Percentiles rank a stretch among this genome's conserved stretches.
Conservation (phyloP, 441 rosid species). For the Gossypium davidsonii region DNA sequence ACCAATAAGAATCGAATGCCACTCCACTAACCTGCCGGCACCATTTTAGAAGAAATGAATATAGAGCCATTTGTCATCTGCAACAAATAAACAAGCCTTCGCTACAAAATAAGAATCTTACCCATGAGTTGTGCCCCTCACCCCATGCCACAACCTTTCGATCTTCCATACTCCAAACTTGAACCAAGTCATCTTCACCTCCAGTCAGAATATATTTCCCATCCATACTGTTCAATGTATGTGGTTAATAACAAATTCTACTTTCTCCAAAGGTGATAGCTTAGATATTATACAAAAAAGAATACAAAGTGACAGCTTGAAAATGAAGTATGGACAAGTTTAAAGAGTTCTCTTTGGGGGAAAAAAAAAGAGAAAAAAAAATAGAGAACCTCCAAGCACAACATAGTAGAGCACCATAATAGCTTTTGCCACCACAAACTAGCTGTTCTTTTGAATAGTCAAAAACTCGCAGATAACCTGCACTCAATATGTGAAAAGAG, state of each 20-base stretch:
- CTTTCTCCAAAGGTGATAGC: conserved; percentile 9
- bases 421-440: conserved; percentile 88
- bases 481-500: background rate
- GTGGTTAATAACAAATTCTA: conserved; percentile 18
- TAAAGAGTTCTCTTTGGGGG: too few species aligned
- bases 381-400: conserved; percentile 88
- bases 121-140: conserved; percentile 99
- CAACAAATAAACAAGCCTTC: background rate
- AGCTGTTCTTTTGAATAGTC: conserved; percentile 84
- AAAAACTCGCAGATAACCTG: conserved; percentile 84
- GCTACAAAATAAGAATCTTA: conserved; percentile 28
- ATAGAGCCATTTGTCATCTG: conserved; percentile 15
- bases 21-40: conserved; percentile 92
- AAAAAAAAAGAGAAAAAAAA: background rate
- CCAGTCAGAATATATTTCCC: conserved; percentile 95
- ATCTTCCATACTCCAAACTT: conserved; percentile 98
- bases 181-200: conserved; percentile 98
- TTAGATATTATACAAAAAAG: background rate
- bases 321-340: background rate
- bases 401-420: conserved; percentile 86
- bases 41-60: conserved; percentile 24
- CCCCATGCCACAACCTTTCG: conserved; percentile 98
- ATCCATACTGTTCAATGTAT: conserved; percentile 59
- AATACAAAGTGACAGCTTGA: background rate
- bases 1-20: conserved; percentile 94